Evolutionary conservation across 495 filamentous ascomycete species (phyloP).

Genomic region (Talaromyces thailandensis): DNA sequence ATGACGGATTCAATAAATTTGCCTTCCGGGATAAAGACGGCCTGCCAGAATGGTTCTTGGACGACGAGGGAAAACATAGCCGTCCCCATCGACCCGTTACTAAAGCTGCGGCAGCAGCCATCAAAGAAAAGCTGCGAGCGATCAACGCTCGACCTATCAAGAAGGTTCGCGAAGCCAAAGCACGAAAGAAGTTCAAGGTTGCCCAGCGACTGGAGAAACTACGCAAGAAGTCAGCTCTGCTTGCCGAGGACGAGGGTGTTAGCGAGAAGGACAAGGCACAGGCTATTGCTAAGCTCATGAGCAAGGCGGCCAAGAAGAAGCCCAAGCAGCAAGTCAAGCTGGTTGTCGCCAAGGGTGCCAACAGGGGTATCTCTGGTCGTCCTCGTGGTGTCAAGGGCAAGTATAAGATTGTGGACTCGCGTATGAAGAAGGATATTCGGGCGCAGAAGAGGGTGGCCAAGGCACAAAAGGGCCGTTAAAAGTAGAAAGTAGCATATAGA

Average conservation of each 20-base stretch:
- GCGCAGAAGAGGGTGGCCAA: constrained; percentile 77
- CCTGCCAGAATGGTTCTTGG: constrained; percentile 95
- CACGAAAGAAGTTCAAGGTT: constrained; percentile 92
- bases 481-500: background rate
- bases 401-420: constrained; percentile 97
- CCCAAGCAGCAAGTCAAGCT: constrained; percentile 75
- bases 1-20: constrained; percentile 90
- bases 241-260: constrained; percentile 81
- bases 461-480: constrained; percentile 39
- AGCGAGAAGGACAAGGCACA: constrained; percentile 92
- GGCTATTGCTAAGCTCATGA: constrained; percentile 73
- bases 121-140: constrained; percentile 88
- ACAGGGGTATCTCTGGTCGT: constrained; percentile 71
- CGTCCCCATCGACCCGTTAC: constrained; percentile 78
- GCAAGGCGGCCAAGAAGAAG: constrained; percentile 76
- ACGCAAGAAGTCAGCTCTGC: constrained; percentile 82
- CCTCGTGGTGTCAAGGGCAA: constrained; percentile 87
- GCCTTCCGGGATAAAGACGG: constrained; percentile 87
- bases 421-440: constrained; percentile 97
- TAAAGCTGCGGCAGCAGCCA: constrained; percentile 82
- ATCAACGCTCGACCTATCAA: constrained; percentile 97
- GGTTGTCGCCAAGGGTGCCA: constrained; percentile 78
- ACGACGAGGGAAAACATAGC: constrained; percentile 81
- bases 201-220: constrained; percentile 85
- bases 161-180: constrained; percentile 95